Evolutionary conservation across 169 alveolate genomes (phyloP).

Genomic region (Miamiensis avidus): DNA sequence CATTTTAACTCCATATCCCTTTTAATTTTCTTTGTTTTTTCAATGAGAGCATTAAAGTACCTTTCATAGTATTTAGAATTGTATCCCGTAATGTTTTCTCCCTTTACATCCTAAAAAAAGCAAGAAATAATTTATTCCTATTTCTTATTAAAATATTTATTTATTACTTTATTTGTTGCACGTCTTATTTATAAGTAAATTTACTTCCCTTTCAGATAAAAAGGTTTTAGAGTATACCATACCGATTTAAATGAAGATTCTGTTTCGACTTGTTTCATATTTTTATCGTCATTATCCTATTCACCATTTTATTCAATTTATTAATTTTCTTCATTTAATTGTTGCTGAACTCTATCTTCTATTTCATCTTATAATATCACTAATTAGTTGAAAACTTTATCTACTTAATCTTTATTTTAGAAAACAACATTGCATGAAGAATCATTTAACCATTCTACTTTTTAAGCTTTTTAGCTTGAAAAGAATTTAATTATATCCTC

Average conservation of each 20-base stretch:
- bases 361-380: neutral
- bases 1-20: too few relatives aligned
- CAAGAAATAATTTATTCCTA: neutral
- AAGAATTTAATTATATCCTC: conserved; percentile 24
- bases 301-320: conserved; percentile 18
- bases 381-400: neutral
- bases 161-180: neutral
- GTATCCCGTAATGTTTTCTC: conserved; percentile 9
- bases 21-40: too few relatives aligned
- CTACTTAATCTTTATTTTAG: conserved; percentile 2
- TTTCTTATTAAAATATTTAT: neutral
- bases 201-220: neutral
- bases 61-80: conserved; percentile 9
- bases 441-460: conserved; percentile 49
- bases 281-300: neutral
- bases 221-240: neutral
- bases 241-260: neutral
- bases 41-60: too few relatives aligned
- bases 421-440: conserved; percentile 43
- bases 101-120: conserved; percentile 13
- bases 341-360: neutral
- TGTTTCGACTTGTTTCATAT: too few relatives aligned
- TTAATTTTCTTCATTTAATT: conserved; percentile 10
- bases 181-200: neutral
- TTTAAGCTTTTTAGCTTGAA: conserved; percentile 15